phyloP scores from a whole-genome alignment of 306 rosid species.

The Macrotyloma uniflorum region DNA sequence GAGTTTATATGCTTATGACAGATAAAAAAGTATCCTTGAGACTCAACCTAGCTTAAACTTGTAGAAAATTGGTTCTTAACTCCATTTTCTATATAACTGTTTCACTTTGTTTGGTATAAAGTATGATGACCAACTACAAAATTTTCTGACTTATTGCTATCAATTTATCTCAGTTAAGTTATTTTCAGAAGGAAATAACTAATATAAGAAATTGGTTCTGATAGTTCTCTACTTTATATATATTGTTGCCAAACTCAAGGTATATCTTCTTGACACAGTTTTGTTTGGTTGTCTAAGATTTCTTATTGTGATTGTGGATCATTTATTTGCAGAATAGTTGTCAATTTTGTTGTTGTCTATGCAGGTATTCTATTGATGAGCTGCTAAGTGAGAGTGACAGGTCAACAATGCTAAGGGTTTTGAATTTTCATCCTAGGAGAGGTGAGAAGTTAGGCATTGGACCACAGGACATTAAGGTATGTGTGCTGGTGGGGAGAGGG shows the following conservation, averaged over 20 bases:
- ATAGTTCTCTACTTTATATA: neutral
- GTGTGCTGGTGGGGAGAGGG: constrained; percentile 29
- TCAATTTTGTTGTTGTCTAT: constrained; percentile 34
- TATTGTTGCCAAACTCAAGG: constrained; percentile 7
- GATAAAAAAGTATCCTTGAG: constrained; percentile 6
- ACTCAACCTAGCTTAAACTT: constrained; percentile 2
- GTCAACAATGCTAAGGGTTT: constrained; percentile 59
- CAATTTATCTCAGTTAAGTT: constrained; percentile 2
- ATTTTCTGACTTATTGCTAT: neutral
- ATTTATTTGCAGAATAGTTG: constrained; percentile 24
- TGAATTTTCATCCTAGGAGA: constrained; percentile 71
- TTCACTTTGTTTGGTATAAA: constrained; percentile 10
- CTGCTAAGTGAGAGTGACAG: constrained; percentile 62
- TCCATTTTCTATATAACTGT: neutral
- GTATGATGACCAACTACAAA: constrained; percentile 4
- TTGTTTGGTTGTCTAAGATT: constrained; percentile 13
- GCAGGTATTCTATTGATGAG: constrained; percentile 67
- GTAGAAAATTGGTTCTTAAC: neutral
- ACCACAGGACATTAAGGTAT: constrained; percentile 66
- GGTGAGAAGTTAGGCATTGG: constrained; percentile 72
- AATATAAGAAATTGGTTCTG: neutral
- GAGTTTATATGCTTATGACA: neutral
- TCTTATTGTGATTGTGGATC: constrained; percentile 9
- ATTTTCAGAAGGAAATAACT: neutral
- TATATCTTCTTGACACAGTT: constrained; percentile 13